phyloP scores from a whole-genome alignment of 495 filamentous ascomycete genomes.

The Cercophora newfieldiana region DNA sequence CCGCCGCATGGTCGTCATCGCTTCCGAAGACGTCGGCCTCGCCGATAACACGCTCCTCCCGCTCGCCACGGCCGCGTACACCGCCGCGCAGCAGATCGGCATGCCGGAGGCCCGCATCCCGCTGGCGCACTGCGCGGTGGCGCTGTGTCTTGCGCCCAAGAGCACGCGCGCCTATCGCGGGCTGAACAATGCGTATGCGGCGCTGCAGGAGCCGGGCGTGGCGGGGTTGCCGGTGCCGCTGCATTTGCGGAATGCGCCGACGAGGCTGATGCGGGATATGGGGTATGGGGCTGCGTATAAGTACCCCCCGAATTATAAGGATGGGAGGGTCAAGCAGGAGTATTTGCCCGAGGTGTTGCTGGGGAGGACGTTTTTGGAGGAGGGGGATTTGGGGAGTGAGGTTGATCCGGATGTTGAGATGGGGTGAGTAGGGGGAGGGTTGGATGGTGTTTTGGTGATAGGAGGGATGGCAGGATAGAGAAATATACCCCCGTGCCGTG shows the following conservation, averaged over 20 bases:
- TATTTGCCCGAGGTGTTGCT: conserved; percentile 78
- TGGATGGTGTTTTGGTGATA: neutral
- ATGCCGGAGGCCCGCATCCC: conserved; percentile 94
- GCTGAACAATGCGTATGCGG: conserved; percentile 72
- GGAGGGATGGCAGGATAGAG: neutral
- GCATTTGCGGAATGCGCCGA: conserved; percentile 90
- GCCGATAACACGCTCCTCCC: conserved; percentile 85
- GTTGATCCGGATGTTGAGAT: conserved; percentile 62
- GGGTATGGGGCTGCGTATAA: conserved; percentile 92
- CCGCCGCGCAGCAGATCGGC: conserved; percentile 84
- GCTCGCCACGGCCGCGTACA: conserved; percentile 80
- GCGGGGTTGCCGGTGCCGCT: conserved; percentile 78
- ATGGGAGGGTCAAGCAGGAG: conserved; percentile 84
- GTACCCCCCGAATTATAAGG: conserved; percentile 86
- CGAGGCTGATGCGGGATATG: conserved; percentile 86
- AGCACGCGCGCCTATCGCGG: conserved; percentile 83
- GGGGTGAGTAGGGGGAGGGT: conserved; percentile 20
- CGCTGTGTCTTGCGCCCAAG: conserved; percentile 79
- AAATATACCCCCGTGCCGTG: neutral
- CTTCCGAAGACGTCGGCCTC: conserved; percentile 88
- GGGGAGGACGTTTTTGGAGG: conserved; percentile 75
- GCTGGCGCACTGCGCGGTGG: conserved; percentile 81
- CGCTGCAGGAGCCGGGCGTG: conserved; percentile 74
- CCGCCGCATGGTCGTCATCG: conserved; percentile 85
- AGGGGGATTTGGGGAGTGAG: conserved; percentile 74